Percentiles rank a stretch among this genome's conserved stretches.
These are phyloP conservation scores for Calonectria naviculata DNA, from an alignment of 2,329 filamentous ascomycete species.

Conservation along the genomic window DNA sequence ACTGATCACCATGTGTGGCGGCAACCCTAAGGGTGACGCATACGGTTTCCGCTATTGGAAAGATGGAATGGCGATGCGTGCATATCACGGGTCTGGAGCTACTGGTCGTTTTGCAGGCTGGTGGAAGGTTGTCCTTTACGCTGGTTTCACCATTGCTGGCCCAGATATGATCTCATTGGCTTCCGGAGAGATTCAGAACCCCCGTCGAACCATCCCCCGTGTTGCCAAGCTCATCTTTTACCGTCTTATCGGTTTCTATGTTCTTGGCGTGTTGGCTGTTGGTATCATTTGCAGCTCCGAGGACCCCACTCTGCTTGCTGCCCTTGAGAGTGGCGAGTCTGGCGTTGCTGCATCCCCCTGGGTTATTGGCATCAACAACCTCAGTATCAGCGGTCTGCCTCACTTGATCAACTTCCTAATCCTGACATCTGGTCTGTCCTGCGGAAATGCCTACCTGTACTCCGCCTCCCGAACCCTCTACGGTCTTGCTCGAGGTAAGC, in stretches of 20 bases:
- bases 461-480: constrained; percentile 58
- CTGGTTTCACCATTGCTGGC: constrained; percentile 75
- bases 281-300: constrained; percentile 66
- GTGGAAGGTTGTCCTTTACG: constrained; percentile 68
- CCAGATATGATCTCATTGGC: constrained; percentile 73
- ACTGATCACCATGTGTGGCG: constrained; percentile 75
- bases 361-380: constrained; percentile 68
- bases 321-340: constrained; percentile 60
- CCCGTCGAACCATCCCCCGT: constrained; percentile 71
- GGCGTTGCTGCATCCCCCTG: constrained; percentile 70
- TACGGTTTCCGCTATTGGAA: constrained; percentile 72
- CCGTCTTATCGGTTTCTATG: constrained; percentile 77
- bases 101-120: constrained; percentile 72
- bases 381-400: constrained; percentile 62
- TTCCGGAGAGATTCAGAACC: constrained; percentile 71
- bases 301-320: constrained; percentile 51
- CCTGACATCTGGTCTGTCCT: constrained; percentile 60
- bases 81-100: constrained; percentile 55
- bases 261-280: constrained; percentile 70
- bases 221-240: constrained; percentile 82
- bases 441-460: constrained; percentile 61
- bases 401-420: constrained; percentile 71
- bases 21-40: constrained; percentile 71
- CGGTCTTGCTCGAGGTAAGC: constrained; percentile 53
- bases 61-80: constrained; percentile 45